Percentiles rank a stretch among this genome's conserved stretches.
Conservation (phyloP, 2,329 filamentous ascomycete species). For the Xylaria sp. region DNA sequence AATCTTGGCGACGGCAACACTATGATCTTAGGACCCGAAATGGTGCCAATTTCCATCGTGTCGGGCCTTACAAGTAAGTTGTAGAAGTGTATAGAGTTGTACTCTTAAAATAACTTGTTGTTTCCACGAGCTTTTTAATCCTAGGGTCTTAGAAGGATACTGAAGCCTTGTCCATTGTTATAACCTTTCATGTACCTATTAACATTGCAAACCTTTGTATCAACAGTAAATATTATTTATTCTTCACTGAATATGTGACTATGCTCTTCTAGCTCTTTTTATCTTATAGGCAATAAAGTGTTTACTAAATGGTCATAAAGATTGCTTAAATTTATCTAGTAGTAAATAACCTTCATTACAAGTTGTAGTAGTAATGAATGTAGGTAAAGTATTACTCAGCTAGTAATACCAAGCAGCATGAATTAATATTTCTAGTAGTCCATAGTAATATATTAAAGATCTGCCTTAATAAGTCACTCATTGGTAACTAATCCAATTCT, state of each 20-base stretch:
- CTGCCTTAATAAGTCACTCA: too few species aligned
- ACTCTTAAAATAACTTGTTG: conserved; percentile 11
- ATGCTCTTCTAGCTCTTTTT: too few species aligned
- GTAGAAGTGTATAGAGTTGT: not conserved
- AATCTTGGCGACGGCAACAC: not conserved
- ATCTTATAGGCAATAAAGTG: not conserved
- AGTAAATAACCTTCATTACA: not conserved
- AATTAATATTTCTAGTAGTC: too few species aligned
- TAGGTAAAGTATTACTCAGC: not conserved
- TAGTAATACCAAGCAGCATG: not conserved
- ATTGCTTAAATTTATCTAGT: not conserved
- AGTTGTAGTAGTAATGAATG: not conserved
- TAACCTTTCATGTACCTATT: not conserved
- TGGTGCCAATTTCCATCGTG: not conserved
- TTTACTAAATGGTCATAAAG: not conserved
- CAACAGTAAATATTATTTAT: not conserved
- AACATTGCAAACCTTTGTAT: not conserved
- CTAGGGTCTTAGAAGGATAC: not conserved
- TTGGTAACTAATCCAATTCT: not conserved
- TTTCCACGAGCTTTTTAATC: conserved; percentile 2
- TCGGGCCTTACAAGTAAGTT: not conserved
- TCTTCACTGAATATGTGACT: not conserved
- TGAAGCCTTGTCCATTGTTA: not conserved
- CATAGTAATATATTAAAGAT: not conserved
- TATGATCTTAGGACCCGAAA: not conserved